Conservation (phyloP, 1,284 basidiomycete genomes). For the Tilletia caries region DNA sequence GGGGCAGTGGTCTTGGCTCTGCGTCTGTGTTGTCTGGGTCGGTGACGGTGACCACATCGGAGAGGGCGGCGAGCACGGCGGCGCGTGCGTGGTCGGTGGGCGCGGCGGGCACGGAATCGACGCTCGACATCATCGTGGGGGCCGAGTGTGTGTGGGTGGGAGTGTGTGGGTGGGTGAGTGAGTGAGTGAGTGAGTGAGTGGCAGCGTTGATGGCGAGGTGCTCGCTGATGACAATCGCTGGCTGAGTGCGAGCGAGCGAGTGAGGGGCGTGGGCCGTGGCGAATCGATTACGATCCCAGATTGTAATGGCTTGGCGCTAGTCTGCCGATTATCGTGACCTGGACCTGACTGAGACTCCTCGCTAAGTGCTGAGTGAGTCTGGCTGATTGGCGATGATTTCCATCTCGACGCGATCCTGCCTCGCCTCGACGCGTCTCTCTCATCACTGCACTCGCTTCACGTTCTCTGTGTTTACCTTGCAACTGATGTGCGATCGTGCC, state of each 20-base stretch:
- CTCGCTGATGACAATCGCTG: neutral
- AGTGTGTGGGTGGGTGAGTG: neutral
- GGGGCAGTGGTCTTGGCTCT: neutral
- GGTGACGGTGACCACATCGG: slow-evolving; percentile 35
- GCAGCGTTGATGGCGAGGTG: neutral
- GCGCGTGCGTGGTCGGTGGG: slow-evolving; percentile 1
- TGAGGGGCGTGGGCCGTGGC: too few species aligned
- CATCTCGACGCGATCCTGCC: neutral
- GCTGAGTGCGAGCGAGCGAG: neutral
- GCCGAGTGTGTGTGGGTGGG: neutral
- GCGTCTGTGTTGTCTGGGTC: slow-evolving; percentile 23
- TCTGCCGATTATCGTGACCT: too few species aligned
- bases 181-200: neutral
- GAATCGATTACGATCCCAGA: too few species aligned
- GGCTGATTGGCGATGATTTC: too few species aligned
- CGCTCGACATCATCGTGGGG: neutral
- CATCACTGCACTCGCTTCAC: too few species aligned
- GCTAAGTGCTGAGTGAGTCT: too few species aligned
- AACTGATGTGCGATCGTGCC: too few species aligned
- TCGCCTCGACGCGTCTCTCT: too few species aligned
- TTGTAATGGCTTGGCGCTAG: too few species aligned
- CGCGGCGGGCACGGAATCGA: neutral
- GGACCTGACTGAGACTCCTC: too few species aligned
- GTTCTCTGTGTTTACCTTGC: too few species aligned
- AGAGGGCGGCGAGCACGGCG: slow-evolving; percentile 38